Conservation (phyloP, 2,329 filamentous ascomycete genomes). For the Apiospora phragmitis region DNA sequence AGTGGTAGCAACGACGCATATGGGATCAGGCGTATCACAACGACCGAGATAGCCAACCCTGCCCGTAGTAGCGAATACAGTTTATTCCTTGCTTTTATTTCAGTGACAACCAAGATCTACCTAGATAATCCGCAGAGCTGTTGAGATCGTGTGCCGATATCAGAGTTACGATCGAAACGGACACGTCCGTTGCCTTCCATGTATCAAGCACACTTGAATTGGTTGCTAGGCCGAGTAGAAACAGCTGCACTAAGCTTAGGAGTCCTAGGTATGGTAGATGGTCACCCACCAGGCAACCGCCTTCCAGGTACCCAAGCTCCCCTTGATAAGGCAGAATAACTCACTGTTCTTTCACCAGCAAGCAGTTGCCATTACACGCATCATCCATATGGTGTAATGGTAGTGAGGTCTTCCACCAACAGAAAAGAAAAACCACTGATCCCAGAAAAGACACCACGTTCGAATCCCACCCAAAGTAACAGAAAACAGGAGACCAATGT, state of each 20-base stretch:
- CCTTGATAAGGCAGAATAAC: not conserved
- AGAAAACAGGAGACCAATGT: not conserved
- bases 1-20: too few relatives aligned
- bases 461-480: not conserved
- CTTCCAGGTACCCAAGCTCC: not conserved
- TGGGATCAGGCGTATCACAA: not conserved
- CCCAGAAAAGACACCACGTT: slow-evolving; percentile 6
- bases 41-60: not conserved
- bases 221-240: not conserved
- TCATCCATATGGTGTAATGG: not conserved
- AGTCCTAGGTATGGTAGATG: not conserved
- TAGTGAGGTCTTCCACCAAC: not conserved
- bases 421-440: slow-evolving; percentile 5
- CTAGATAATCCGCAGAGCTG: not conserved
- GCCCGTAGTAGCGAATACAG: not conserved
- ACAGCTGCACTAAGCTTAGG: not conserved
- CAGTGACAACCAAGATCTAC: not conserved
- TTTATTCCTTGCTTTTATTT: not conserved
- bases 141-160: not conserved
- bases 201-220: not conserved
- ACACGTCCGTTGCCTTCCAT: not conserved
- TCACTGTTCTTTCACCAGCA: not conserved
- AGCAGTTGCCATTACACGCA: not conserved
- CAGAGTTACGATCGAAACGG: not conserved
- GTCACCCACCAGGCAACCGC: not conserved